Conservation (phyloP, 1,284 basidiomycete genomes). For the Cutaneotrichosporon arboriforme region DNA sequence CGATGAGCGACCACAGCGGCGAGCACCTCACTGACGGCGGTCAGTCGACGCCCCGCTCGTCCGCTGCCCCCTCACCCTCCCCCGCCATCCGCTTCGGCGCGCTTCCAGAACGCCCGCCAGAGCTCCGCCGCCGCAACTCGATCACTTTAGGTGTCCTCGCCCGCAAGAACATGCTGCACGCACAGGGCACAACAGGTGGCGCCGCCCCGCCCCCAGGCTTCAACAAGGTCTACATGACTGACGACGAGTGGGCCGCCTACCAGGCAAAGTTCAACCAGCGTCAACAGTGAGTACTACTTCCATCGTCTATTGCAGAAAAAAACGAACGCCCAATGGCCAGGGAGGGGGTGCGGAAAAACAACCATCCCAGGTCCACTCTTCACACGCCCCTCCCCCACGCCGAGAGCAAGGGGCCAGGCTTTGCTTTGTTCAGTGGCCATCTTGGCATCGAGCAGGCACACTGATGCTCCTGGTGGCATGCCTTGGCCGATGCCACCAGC, state of each 20-base stretch:
- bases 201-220: not conserved
- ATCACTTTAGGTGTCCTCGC: slow-evolving; percentile 45
- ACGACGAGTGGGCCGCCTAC: slow-evolving; percentile 45
- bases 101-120: slow-evolving; percentile 28
- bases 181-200: slow-evolving; percentile 21
- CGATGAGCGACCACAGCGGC: not conserved
- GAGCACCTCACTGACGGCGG: not conserved
- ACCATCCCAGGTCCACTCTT: not conserved
- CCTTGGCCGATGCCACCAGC: no score
- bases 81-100: slow-evolving; percentile 18
- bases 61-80: not conserved
- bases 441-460: no score
- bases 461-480: no score
- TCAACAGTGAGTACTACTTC: slow-evolving; percentile 24
- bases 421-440: no score
- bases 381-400: no score
- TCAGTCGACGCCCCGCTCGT: slow-evolving; percentile 7
- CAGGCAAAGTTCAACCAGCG: slow-evolving; percentile 30
- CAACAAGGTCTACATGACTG: slow-evolving; percentile 37
- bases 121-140: slow-evolving; percentile 38
- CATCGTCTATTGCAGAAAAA: not conserved
- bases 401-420: no score
- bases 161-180: slow-evolving; percentile 35
- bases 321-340: not conserved
- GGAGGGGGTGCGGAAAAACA: no score